Conservation (phyloP, 352 stramenopile species). For the Globisporangium polare region DNA sequence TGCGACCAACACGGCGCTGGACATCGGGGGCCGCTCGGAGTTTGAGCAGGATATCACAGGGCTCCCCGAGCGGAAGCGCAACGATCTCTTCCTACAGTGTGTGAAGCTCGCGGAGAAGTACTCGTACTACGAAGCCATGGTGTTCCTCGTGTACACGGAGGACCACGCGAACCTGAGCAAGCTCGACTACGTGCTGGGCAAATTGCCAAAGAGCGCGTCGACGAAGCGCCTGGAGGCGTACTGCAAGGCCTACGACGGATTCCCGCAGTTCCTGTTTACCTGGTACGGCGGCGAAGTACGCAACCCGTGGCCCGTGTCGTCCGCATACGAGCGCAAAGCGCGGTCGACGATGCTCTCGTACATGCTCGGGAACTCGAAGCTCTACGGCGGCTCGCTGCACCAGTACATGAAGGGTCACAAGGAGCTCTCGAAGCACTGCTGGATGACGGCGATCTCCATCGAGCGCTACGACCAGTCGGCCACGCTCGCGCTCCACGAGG, state of each 20-base stretch:
- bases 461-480: slow-evolving; percentile 62
- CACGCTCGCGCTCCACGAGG: slow-evolving; percentile 53
- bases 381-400: slow-evolving; percentile 55
- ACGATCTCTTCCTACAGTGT: slow-evolving; percentile 49
- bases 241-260: slow-evolving; percentile 50
- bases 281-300: slow-evolving; percentile 76
- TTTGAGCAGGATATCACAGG: slow-evolving; percentile 21
- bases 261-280: slow-evolving; percentile 61
- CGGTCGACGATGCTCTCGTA: slow-evolving; percentile 53
- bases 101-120: slow-evolving; percentile 67
- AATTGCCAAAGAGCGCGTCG: slow-evolving; percentile 40
- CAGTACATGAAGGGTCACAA: slow-evolving; percentile 62
- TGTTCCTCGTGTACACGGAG: slow-evolving; percentile 63
- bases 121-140: slow-evolving; percentile 82
- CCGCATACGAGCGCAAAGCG: slow-evolving; percentile 15
- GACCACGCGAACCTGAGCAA: slow-evolving; percentile 51
- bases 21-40: slow-evolving; percentile 2
- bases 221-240: slow-evolving; percentile 65
- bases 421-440: slow-evolving; percentile 49
- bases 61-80: slow-evolving; percentile 33
- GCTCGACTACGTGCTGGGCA: slow-evolving; percentile 71
- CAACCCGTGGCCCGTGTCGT: slow-evolving; percentile 54
- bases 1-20: slow-evolving; percentile 32
- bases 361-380: slow-evolving; percentile 54
- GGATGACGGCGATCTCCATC: slow-evolving; percentile 61